Evolutionary conservation across 164 flowering plant genomes (phyloP), one percentile per base, ranked within the genome.

Genomic region (Tetrastigma voinierianum): DNA sequence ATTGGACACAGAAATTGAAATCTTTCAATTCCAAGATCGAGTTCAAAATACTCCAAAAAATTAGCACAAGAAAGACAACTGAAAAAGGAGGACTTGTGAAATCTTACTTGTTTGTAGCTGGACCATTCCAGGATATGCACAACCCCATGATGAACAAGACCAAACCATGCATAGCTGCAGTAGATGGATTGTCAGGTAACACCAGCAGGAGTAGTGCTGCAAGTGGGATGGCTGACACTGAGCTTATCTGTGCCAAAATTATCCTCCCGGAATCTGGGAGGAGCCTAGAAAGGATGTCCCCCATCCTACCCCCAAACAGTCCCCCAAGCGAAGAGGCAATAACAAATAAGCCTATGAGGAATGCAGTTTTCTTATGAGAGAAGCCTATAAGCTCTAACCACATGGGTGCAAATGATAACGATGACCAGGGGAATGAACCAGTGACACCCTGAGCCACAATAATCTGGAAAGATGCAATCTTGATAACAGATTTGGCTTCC

Each of bases 401-500:
- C 97, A 95, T 91, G 6, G 96, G 74, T 9, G 94, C 84, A 78
- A 95, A 95, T 16, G 98, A 84, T 76, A 95, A 71, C 43, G 97
- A 96, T 62, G 96, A 91, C 96, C 94, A 90, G 6, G 98, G 98
- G 51, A 95, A 95, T 8, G 93, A 90, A 58, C 98, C 96, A 0
- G 87, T 80, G 15, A 90, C 90, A 68, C 97, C 96, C 73, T 91
- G 98, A 32, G 96, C 96, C 17, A 90, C 97, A 55, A 95, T 84
- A 23, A 95, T 89, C 77, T 84, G 93, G 71, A 95, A 91, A 10
- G 98, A 90, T 15, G 82, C 86, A 55, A 91, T 82, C 43, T 78
- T 82, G n/a, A 86, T 75, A n/a, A 95, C 98, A 2, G 81, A 72
- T 67, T 83, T 83, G 19, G 92, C 95, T 75, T 91, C 97, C 20